phyloP scores from a whole-genome alignment of 306 rosid species.

The Fragaria vesca region DNA sequence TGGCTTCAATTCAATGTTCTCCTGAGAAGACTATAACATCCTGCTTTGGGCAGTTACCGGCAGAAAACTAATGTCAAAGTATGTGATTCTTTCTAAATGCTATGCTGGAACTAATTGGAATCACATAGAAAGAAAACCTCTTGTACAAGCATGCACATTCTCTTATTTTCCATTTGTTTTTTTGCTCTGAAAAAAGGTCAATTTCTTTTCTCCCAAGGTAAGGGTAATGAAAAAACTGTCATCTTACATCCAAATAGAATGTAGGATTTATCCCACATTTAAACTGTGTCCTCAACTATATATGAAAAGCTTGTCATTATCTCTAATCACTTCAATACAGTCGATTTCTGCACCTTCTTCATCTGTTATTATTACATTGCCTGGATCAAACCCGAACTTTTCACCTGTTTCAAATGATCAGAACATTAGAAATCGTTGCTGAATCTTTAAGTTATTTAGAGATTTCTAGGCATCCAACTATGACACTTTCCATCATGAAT shows the following conservation, averaged over 20 bases:
- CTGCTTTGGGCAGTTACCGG: neutral
- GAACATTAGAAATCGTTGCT: neutral
- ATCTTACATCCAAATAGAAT: neutral
- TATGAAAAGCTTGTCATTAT: conserved; percentile 72
- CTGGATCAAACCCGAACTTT: conserved; percentile 58
- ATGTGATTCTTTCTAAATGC: neutral
- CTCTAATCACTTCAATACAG: conserved; percentile 73
- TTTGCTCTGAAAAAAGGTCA: neutral
- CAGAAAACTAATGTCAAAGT: neutral
- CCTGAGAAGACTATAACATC: neutral
- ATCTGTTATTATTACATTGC: conserved; percentile 49
- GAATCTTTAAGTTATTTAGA: neutral
- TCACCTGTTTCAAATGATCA: conserved; percentile 49
- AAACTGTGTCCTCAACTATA: conserved; percentile 38
- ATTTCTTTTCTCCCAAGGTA: neutral
- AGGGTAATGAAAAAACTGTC: neutral
- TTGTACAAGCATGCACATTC: neutral
- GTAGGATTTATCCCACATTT: conserved; percentile 2
- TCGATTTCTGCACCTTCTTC: conserved; percentile 83
- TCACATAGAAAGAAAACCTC: neutral
- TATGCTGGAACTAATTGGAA: neutral
- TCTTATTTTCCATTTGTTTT: neutral
- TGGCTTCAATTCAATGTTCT: neutral
- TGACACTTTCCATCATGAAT: neutral
- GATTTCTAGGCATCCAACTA: neutral